Evolutionary conservation across 2,329 filamentous ascomycete species (phyloP), one percentile per base, ranked within the genome.

Genomic region (Apiospora pterosperma): DNA sequence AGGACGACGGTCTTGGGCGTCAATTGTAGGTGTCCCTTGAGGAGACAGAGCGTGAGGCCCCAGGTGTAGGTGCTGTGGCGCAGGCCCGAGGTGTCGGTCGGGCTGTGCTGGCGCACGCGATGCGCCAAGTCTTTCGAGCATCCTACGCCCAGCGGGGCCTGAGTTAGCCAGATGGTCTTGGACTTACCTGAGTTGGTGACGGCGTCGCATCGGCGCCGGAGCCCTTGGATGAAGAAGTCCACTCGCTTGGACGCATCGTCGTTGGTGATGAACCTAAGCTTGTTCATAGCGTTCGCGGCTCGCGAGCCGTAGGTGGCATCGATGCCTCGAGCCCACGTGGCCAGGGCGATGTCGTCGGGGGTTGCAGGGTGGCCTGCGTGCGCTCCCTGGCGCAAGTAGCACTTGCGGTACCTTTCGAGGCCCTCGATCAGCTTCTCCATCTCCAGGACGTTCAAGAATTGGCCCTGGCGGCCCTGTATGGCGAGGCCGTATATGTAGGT

Each of bases 81-180:
- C 34, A 63, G 36, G 8, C 25, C 36, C 21, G 21, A 31, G 2
- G n/a, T 6, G 44, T 59, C 34, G 21, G 19, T 34, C 12, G 62
- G 62, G n/a, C 41, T 12, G 48, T 63, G 62, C 44, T 63, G 62
- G n/a, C 44, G 48, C 62, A 63, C 41, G 16, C 62, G 62, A 12
- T 34, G 14, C 8, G 19, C 10, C 34, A 59, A 12, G 19, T 63
- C 10, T 12, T 59, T 41, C 19, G 62, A 63, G 36, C 62, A 63
- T 7, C 62, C 62, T 48, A 63, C 62, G 34, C 58, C 59, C 11
- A 63, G 36, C 10, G 62, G 62, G 4, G 44, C 8, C 23, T 63
- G 62, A 19, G 38, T 39, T 16, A 39, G 38, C 14, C 6, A 39
- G 38, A 39, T 16, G 11, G 38, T 5, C 12, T 39, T 39, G 14